Evolutionary conservation across 2,329 filamentous ascomycete genomes (phyloP).

Genomic region (Fusarium sp.): DNA sequence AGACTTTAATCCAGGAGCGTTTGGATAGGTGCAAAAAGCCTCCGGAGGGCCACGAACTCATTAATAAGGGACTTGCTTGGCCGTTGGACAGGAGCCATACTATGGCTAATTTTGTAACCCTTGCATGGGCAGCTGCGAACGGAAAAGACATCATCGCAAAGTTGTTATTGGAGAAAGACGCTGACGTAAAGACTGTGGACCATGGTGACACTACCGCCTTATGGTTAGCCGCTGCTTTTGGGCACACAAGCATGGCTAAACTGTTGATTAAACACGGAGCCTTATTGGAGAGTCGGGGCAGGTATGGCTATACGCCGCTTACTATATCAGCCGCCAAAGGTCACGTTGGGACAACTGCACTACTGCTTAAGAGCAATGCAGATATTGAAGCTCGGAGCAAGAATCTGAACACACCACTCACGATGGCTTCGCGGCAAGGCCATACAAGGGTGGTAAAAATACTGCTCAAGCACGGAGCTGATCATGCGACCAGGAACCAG

Average conservation of each 20-base stretch:
- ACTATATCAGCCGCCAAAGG: neutral
- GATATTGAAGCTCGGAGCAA: neutral
- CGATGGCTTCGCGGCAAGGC: neutral
- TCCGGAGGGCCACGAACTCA: no score
- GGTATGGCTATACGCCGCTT: accelerated
- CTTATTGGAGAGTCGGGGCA: neutral
- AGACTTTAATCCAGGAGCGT: neutral
- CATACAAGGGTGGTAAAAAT: neutral
- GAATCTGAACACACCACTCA: neutral
- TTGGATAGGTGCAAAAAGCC: neutral
- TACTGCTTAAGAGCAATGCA: neutral
- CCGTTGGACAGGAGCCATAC: neutral
- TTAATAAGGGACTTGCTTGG: accelerated
- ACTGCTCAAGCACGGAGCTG: neutral
- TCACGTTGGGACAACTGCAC: no score
- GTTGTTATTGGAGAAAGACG: neutral
- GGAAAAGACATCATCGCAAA: neutral
- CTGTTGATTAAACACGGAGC: neutral
- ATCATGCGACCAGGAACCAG: no score
- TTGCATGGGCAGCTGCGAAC: slow-evolving; percentile 5
- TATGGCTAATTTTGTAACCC: neutral
- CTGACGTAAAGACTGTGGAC: neutral
- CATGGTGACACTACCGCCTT: neutral
- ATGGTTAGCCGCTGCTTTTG: accelerated
- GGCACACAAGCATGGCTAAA: accelerated